Conservation (phyloP, 2,329 filamentous ascomycete genomes). For the Atkinsonella texensis region DNA sequence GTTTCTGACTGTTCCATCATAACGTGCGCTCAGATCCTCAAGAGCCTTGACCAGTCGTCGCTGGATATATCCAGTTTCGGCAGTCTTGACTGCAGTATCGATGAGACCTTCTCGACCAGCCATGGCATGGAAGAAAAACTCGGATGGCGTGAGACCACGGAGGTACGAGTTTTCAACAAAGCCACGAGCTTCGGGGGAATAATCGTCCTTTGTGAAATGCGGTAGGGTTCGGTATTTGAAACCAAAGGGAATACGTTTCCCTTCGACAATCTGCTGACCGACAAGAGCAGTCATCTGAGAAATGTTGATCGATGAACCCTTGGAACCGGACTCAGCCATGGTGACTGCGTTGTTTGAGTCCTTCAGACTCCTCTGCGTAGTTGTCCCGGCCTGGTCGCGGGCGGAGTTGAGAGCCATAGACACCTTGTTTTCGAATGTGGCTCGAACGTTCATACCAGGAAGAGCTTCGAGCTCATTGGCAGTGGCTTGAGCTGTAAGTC, state of each 20-base stretch:
- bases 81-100: slow-evolving; percentile 98
- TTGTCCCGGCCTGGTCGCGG: slow-evolving; percentile 91
- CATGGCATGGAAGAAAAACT: slow-evolving; percentile 99
- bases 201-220: slow-evolving; percentile 98
- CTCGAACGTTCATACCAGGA: slow-evolving; percentile 96
- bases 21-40: slow-evolving; percentile 94
- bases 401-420: slow-evolving; percentile 89
- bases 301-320: slow-evolving; percentile 98
- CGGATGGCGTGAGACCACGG: slow-evolving; percentile 83
- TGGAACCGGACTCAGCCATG: slow-evolving; percentile 94
- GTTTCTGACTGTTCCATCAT: slow-evolving; percentile 94
- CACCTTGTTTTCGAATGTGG: slow-evolving; percentile 96
- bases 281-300: slow-evolving; percentile 98
- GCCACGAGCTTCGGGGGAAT: slow-evolving; percentile 89
- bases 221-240: slow-evolving; percentile 97
- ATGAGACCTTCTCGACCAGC: slow-evolving; percentile 99
- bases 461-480: slow-evolving; percentile 81
- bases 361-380: slow-evolving; percentile 83
- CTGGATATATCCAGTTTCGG: slow-evolving; percentile 98
- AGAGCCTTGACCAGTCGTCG: slow-evolving; percentile 95
- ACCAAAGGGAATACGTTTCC: slow-evolving; percentile 96
- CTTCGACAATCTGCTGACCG: slow-evolving; percentile 95
- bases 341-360: slow-evolving; percentile 93
- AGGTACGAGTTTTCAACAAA: slow-evolving; percentile 99
- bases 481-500: slow-evolving; percentile 66